Evolutionary conservation across 495 filamentous ascomycete species (phyloP).

Genomic region (Hyaloscypha finlandica): DNA sequence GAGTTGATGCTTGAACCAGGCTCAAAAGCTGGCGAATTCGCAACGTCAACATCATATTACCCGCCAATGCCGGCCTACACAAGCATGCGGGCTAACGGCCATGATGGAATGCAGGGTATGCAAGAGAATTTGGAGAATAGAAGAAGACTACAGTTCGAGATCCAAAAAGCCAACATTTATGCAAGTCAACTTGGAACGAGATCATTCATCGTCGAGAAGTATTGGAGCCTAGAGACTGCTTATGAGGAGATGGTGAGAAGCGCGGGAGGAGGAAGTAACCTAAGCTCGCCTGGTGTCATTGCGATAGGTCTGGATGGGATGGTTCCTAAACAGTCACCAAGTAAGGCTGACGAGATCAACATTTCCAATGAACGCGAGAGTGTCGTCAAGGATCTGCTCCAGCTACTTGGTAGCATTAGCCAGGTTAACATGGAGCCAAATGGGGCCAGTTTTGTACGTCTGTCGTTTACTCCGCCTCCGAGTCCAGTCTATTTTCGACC

Average conservation of each 20-base stretch:
- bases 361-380: slow-evolving; percentile 71
- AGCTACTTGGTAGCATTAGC: slow-evolving; percentile 68
- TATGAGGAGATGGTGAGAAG: slow-evolving; percentile 85
- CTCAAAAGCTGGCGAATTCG: slow-evolving; percentile 17
- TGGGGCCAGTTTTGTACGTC: slow-evolving; percentile 59
- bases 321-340: not conserved
- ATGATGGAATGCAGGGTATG: slow-evolving; percentile 4
- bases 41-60: slow-evolving; percentile 13
- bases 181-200: slow-evolving; percentile 72
- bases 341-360: slow-evolving; percentile 48
- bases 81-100: slow-evolving; percentile 13
- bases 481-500: not conserved
- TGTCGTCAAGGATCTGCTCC: slow-evolving; percentile 73
- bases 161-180: slow-evolving; percentile 86
- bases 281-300: slow-evolving; percentile 23
- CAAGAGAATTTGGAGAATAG: slow-evolving; percentile 8
- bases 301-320: slow-evolving; percentile 32
- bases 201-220: slow-evolving; percentile 81
- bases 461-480: not conserved
- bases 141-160: slow-evolving; percentile 65
- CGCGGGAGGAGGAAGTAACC: not conserved
- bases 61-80: slow-evolving; percentile 23
- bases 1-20: slow-evolving; percentile 56
- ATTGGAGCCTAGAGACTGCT: slow-evolving; percentile 42
- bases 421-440: slow-evolving; percentile 85